Conservation (phyloP, 192 early-diverging fungal species). For the Thamnidium elegans region DNA sequence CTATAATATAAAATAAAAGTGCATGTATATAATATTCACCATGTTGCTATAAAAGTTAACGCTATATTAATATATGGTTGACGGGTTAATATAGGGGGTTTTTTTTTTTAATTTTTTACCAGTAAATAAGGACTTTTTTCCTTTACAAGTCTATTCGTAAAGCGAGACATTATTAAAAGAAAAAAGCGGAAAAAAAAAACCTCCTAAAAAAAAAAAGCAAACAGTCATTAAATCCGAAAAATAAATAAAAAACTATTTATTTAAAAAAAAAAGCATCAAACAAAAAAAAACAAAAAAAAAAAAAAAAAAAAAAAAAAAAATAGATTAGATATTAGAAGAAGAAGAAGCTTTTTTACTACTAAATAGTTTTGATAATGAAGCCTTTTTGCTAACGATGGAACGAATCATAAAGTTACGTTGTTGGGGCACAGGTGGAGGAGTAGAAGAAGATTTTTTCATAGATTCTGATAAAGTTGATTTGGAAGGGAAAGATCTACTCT, state of each 20-base stretch:
- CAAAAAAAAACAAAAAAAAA: not conserved
- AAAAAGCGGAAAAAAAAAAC: not conserved
- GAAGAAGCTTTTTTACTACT: conserved; percentile 13
- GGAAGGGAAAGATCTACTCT: conserved; percentile 3
- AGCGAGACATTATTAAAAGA: conserved; percentile 13
- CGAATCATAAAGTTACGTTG: conserved; percentile 27
- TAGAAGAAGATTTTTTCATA: not conserved
- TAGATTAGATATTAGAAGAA: not conserved
- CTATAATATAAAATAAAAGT: not conserved
- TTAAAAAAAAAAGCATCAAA: not conserved
- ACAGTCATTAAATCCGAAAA: not conserved
- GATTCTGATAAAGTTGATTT: not conserved
- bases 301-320: not conserved
- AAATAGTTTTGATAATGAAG: conserved; percentile 28
- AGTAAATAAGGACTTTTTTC: conserved; percentile 61
- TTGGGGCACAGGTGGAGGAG: not conserved
- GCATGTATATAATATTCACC: conserved; percentile 19
- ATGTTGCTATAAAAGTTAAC: conserved; percentile 29
- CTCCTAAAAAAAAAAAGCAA: not conserved
- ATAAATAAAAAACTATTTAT: not conserved
- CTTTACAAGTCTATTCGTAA: conserved; percentile 48
- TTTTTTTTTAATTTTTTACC: conserved; percentile 28
- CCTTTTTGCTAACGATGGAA: conserved; percentile 32
- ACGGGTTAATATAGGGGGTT: no score
- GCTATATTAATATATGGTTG: no score